Evolutionary conservation across 305 asterid genomes (phyloP), one percentile per base, ranked within the genome.

Genomic region (Coffea humblotiana): DNA sequence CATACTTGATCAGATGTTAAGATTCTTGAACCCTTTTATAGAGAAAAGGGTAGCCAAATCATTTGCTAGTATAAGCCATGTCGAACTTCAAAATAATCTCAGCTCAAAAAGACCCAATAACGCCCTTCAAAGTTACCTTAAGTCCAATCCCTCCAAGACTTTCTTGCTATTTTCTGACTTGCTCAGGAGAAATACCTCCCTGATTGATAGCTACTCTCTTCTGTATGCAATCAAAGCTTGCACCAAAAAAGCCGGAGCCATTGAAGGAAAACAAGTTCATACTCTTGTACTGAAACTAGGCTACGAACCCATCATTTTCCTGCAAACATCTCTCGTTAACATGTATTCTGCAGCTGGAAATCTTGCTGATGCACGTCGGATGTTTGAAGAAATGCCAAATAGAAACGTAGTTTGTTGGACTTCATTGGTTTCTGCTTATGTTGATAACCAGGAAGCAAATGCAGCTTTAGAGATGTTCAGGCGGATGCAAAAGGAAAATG

Each of bases 341-440:
- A 85, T 91, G 92, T 92, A 92, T 71, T 84, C 85, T 56, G 88
- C 84, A 32, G 79, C 88, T 23, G 86, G 89, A 23, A 78, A 71
- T 65, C 82, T 85, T 27, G 87, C 84, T 32, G 91, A 88, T 66
- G 94, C 95, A 10, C 74, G 74, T 67, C 76, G 49, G 37, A 86
- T 83, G 76, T 91, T 92, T 21, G 83, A 61, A 15, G 86, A 81
- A 35, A 91, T 85, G 92, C 90, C 88, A 48, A 56, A 58, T 68
- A 88, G 77, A 73, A 91, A 92, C 61, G 69, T 82, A 16, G 87
- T 91, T 76, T 88, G 89, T 64, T 91, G 95, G 95, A 89, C 83
- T 69, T 86, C 92, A 48, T 67, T 91, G 81, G 82, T 91, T 8
- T 76, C 93, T 47, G 92, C 93, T 9, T 86, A 74, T 79, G 83